Evolutionary conservation across 2,329 filamentous ascomycete species (phyloP).

Genomic region (Penicillium sp.): DNA sequence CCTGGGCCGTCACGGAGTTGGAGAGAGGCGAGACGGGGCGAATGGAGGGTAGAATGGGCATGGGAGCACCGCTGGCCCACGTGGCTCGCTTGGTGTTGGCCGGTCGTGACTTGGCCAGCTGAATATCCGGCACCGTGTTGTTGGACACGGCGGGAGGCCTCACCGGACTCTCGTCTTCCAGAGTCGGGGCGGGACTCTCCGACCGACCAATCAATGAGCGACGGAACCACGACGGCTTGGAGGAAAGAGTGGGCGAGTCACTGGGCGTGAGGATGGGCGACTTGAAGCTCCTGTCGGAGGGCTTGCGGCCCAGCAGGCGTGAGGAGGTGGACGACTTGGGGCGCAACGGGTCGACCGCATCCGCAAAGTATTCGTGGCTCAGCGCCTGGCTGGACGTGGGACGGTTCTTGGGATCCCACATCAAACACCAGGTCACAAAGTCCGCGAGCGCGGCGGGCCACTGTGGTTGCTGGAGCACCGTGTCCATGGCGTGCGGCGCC

Average conservation of each 20-base stretch:
- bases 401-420: constrained; percentile 93
- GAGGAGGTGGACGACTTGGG: constrained; percentile 80
- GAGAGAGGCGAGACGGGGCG: constrained; percentile 94
- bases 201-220: constrained; percentile 83
- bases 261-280: constrained; percentile 56
- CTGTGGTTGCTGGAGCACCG: constrained; percentile 80
- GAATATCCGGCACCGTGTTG: constrained; percentile 37
- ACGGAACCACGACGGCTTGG: constrained; percentile 94
- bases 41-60: constrained; percentile 93
- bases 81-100: constrained; percentile 75
- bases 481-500: constrained; percentile 95
- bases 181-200: constrained; percentile 59
- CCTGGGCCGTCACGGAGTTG: constrained; percentile 84
- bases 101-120: constrained; percentile 49
- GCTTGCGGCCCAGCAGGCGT: constrained; percentile 78
- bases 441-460: constrained; percentile 84
- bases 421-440: constrained; percentile 96
- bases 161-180: constrained; percentile 31
- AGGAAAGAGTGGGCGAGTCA: constrained; percentile 55
- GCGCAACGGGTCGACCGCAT: constrained; percentile 83
- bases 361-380: constrained; percentile 87
- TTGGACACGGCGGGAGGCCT: constrained; percentile 42
- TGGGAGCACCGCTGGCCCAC: constrained; percentile 84
- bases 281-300: constrained; percentile 70
- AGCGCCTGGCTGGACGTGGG: constrained; percentile 93